Conservation (phyloP, 2,329 filamentous ascomycete species). For the Trichoderma sp. region DNA sequence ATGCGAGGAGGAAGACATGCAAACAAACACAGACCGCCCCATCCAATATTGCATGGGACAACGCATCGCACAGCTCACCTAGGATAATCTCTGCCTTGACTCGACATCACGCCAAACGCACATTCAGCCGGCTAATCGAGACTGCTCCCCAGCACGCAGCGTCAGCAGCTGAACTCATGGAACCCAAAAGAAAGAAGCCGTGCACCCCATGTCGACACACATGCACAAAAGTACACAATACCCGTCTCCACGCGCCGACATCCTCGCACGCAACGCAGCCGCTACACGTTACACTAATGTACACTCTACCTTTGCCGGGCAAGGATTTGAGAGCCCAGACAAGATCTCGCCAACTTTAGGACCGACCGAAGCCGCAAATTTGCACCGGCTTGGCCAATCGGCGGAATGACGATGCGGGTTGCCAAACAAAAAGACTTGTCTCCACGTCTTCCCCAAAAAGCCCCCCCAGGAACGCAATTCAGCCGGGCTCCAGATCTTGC, state of each 20-base stretch:
- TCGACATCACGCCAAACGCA: not conserved
- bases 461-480: constrained; percentile 7
- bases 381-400: not conserved
- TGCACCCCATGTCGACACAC: not conserved
- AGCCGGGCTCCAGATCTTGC: constrained; percentile 9
- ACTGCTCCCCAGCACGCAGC: not conserved
- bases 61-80: not conserved
- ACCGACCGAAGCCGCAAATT: not conserved
- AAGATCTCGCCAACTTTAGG: not conserved
- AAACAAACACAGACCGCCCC: not conserved
- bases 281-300: not conserved
- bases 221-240: not conserved
- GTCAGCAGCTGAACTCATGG: not conserved
- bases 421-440: not conserved
- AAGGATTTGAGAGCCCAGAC: not conserved
- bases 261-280: not conserved
- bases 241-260: not conserved
- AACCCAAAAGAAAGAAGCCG: not conserved
- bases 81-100: not conserved
- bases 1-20: not conserved
- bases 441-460: not conserved
- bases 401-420: not conserved
- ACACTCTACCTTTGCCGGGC: not conserved
- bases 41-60: not conserved
- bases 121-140: not conserved